Conservation (phyloP, 441 rosid genomes). For the Syzygium syzygioides region DNA sequence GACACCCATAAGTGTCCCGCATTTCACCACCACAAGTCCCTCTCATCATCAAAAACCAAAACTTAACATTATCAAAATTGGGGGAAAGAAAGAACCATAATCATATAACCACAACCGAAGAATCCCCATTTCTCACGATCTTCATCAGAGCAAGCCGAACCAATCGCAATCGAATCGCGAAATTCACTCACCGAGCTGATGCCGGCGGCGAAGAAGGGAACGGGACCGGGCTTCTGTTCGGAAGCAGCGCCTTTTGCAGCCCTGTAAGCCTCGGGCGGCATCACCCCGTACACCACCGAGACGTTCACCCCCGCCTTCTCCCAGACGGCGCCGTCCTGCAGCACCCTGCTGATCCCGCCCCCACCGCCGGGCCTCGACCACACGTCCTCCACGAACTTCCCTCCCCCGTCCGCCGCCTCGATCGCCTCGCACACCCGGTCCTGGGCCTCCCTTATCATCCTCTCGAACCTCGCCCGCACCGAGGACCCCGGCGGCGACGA, state of each 20-base stretch:
- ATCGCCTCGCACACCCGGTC: constrained; percentile 69
- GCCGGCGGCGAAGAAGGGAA: constrained; percentile 95
- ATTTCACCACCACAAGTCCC: not conserved
- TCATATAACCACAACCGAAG: not conserved
- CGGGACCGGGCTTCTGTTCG: constrained; percentile 75
- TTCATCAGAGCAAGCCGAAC: not conserved
- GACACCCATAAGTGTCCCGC: not conserved
- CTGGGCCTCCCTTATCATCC: constrained; percentile 75
- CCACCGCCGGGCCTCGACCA: constrained; percentile 99
- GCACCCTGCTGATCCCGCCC: constrained; percentile 88
- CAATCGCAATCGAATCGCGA: not conserved
- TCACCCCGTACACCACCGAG: constrained; percentile 88
- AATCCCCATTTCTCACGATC: not conserved
- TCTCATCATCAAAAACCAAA: not conserved
- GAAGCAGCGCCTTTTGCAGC: constrained; percentile 75
- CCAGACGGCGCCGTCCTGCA: constrained; percentile 87
- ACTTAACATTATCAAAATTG: not conserved
- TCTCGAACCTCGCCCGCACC: constrained; percentile 81
- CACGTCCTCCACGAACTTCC: constrained; percentile 90
- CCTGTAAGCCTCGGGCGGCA: constrained; percentile 98
- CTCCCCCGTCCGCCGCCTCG: constrained; percentile 51
- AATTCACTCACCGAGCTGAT: constrained; percentile 65
- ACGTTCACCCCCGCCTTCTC: constrained; percentile 98
- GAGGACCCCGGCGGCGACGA: constrained; percentile 9
- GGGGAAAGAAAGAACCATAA: not conserved